Percentiles rank a stretch among this genome's conserved stretches.
These are phyloP conservation scores for Primulina tabacum DNA, from an alignment of 257 asterid species.

Conservation along the genomic window DNA sequence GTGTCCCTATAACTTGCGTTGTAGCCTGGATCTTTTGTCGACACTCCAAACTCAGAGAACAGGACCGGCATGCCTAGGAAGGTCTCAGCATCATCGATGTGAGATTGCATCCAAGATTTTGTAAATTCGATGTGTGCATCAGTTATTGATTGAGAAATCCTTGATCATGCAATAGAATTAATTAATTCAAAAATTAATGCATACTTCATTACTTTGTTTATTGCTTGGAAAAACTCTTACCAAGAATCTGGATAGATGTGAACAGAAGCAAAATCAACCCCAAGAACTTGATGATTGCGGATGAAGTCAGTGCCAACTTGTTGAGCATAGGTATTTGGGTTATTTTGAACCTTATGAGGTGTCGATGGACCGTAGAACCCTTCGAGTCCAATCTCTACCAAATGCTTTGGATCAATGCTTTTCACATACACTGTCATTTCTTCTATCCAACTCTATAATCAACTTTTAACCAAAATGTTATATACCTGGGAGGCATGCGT, in stretches of 20 bases:
- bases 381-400: constrained; percentile 80
- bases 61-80: constrained; percentile 70
- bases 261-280: constrained; percentile 91
- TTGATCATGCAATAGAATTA: constrained; percentile 21
- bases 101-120: constrained; percentile 84
- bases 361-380: constrained; percentile 93
- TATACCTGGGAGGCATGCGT: neutral
- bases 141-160: constrained; percentile 72
- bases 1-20: constrained; percentile 53
- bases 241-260: constrained; percentile 92
- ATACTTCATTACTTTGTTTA: neutral
- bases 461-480: neutral
- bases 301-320: constrained; percentile 89
- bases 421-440: constrained; percentile 85
- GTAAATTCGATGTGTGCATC: constrained; percentile 71
- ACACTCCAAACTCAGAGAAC: constrained; percentile 77
- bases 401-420: constrained; percentile 84
- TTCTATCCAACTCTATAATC: constrained; percentile 64
- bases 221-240: constrained; percentile 32
- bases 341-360: constrained; percentile 60
- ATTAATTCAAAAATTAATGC: neutral
- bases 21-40: constrained; percentile 69
- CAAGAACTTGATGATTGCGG: constrained; percentile 89
- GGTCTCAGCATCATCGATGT: constrained; percentile 76
- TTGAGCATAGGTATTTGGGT: constrained; percentile 75